These are phyloP conservation scores for Voacanga thouarsii DNA, from an alignment of 257 asterid genomes.

Conservation along the genomic window DNA sequence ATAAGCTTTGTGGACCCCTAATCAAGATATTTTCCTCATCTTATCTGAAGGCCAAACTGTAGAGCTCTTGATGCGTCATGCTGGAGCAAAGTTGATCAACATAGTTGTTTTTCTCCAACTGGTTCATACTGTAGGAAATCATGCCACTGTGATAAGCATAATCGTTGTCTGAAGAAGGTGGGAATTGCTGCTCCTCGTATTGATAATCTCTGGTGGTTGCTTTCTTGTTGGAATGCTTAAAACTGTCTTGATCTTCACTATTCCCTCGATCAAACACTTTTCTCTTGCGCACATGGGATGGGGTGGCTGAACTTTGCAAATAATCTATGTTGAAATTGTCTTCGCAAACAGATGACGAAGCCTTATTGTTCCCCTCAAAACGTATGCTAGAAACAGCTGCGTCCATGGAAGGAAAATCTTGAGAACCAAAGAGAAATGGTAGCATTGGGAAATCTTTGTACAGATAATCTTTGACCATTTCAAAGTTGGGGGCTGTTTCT, in stretches of 20 bases:
- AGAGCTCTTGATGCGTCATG: slow-evolving; percentile 11
- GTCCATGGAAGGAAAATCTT: slow-evolving; percentile 6
- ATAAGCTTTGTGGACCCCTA: neutral
- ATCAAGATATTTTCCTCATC: neutral
- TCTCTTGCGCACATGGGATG: neutral
- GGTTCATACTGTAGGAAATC: neutral
- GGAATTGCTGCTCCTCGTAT: neutral
- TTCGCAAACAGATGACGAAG: slow-evolving; percentile 8
- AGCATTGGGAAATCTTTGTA: neutral
- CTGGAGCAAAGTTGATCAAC: neutral
- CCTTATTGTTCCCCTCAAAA: slow-evolving; percentile 1
- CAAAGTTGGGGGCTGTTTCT: neutral
- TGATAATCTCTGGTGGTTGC: neutral
- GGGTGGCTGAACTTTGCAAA: neutral
- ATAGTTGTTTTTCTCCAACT: neutral
- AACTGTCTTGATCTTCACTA: neutral
- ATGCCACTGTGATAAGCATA: neutral
- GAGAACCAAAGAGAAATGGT: slow-evolving; percentile 7
- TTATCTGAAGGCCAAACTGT: neutral
- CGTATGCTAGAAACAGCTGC: slow-evolving; percentile 2
- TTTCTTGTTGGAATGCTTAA: neutral
- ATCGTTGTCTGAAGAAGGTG: neutral
- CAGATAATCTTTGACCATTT: neutral
- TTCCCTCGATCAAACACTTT: slow-evolving; percentile 1
- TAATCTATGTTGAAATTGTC: slow-evolving; percentile 13